Base-by-base conservation (phyloP, 2,329 filamentous ascomycete species). In the Cladosporium sp. region DNA sequence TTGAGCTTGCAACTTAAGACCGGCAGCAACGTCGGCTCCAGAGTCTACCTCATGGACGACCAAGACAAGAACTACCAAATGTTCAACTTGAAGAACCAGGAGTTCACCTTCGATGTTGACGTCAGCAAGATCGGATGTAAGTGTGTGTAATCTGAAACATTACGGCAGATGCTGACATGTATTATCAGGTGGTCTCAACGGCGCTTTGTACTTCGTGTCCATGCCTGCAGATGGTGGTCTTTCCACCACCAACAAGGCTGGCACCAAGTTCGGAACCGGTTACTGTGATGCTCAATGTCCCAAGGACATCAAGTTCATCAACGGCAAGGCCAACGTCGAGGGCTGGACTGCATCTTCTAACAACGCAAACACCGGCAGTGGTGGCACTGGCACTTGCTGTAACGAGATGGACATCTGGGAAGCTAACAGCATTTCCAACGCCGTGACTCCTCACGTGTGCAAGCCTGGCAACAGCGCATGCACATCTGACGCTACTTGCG, bases 101-200 rank as follows among this genome's bases (percentile, higher is more conserved):
- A 90, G 73, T 86, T 90, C 74, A 86, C 85, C 57, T 88, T 90
- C 62, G 86, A 89, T 58, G 86, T 89, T 25, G 87, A 90, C 69
- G 83, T 88, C 45, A 49, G 42, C 54, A 11, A 56, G 42, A n/a
- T 56, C 34, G 54, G 20, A 39, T 56, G 54, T 56, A 39, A 56
- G 54, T 37, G 25, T 11, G 7, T 34, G 17, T 3, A 8, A 11
- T 28, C 5, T 6, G 17, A 6, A 9, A 15, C 25, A 22, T 7
- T 2, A 22, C 2, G 25, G 20, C 7, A 9, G 14, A 5, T 36
- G 49, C 20, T 51, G 22, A 51, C 9, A 7, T 6, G 22, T 76
- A 88, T 19, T 82, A 38, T 14, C 83, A 60, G 90, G 88, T 67
- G 88, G 88, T 61, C 75, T 90, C 78, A 80, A 90, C 73, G 87